Evolutionary conservation across 495 filamentous ascomycete genomes (phyloP).

Genomic region (Trichocladium antarcticum): DNA sequence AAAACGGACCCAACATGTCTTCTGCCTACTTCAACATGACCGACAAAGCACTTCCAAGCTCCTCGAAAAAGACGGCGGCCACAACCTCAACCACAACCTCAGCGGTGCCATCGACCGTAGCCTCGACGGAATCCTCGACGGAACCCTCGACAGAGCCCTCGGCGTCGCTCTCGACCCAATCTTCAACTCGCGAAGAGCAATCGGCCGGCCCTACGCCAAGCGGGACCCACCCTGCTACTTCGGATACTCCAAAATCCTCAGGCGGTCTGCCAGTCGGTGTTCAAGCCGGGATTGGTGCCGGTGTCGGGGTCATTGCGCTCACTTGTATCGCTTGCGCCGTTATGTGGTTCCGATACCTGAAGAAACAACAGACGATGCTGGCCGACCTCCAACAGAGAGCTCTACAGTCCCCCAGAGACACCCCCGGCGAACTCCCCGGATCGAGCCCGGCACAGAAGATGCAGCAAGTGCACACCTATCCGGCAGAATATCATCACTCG

Average conservation of each 20-base stretch:
- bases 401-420: not conserved
- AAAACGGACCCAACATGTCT: not conserved
- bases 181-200: not conserved
- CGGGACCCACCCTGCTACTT: not conserved
- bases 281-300: not conserved
- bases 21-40: constrained; percentile 29
- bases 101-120: not conserved
- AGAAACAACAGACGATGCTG: not conserved
- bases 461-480: too few relatives aligned
- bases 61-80: too few relatives aligned
- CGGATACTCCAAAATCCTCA: not conserved
- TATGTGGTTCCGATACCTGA: not conserved
- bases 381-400: not conserved
- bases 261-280: not conserved
- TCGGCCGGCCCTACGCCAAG: not conserved
- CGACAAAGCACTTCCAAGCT: not conserved
- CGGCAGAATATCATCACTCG: too few relatives aligned
- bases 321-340: not conserved
- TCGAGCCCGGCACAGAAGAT: too few relatives aligned
- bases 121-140: too few relatives aligned
- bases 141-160: too few relatives aligned
- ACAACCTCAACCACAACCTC: not conserved
- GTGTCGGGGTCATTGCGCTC: not conserved
- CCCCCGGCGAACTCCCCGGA: too few relatives aligned
- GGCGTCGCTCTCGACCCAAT: too few relatives aligned